Evolutionary conservation across 192 early-diverging fungal species (phyloP).

Genomic region (Mycoemilia scoparia): DNA sequence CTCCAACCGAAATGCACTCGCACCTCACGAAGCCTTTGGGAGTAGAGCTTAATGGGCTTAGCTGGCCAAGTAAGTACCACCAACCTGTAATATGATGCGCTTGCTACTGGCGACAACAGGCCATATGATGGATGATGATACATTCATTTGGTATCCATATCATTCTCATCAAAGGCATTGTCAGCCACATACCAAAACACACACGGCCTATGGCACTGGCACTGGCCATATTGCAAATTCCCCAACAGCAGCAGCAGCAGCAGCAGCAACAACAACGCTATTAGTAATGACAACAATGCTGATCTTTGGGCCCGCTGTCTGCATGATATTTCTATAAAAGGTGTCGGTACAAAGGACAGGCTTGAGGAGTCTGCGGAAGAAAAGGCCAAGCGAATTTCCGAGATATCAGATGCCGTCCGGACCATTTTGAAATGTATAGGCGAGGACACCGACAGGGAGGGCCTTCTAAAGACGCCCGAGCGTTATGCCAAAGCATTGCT

Average conservation of each 20-base stretch:
- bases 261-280: too few species aligned
- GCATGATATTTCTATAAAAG: constrained; percentile 28
- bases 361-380: constrained; percentile 61
- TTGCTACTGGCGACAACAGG: too few species aligned
- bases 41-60: constrained; percentile 53
- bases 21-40: constrained; percentile 6
- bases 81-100: too few species aligned
- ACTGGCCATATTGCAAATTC: too few species aligned
- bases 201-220: too few species aligned
- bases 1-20: not conserved
- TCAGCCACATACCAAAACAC: too few species aligned
- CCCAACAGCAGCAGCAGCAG: too few species aligned
- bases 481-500: constrained; percentile 92
- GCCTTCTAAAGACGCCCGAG: constrained; percentile 84
- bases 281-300: too few species aligned
- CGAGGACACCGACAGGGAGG: constrained; percentile 87
- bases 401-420: constrained; percentile 69
- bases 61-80: constrained; percentile 57
- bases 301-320: too few species aligned
- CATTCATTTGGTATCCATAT: too few species aligned
- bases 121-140: too few species aligned
- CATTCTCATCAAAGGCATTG: too few species aligned
- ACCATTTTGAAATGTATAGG: constrained; percentile 84
- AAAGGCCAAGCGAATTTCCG: constrained; percentile 44
- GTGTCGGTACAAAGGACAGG: constrained; percentile 61